Conservation (phyloP, 257 asterid genomes). For the Schizonepeta tenuifolia region DNA sequence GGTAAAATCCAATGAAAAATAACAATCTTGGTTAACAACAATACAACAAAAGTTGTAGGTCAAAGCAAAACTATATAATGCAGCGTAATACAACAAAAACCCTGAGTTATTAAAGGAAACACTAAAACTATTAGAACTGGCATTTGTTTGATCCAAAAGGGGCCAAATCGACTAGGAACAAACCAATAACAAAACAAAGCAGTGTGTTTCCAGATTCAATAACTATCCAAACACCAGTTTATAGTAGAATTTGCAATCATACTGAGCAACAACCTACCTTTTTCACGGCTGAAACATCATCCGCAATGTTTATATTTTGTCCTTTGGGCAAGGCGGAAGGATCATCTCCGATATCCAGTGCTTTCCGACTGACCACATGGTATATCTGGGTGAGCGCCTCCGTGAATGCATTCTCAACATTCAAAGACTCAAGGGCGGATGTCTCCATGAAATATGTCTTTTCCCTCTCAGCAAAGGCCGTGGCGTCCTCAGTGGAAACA, state of each 20-base stretch:
- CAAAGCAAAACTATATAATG: conserved; percentile 6
- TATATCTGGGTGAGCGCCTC: conserved; percentile 66
- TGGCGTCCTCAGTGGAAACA: conserved; percentile 63
- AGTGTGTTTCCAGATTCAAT: background rate
- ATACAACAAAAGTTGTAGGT: background rate
- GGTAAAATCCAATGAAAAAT: conserved; percentile 2
- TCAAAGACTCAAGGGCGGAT: conserved; percentile 73
- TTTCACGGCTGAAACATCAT: conserved; percentile 61
- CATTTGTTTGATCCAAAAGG: conserved; percentile 19
- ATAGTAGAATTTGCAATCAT: conserved; percentile 21
- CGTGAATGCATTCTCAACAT: conserved; percentile 70
- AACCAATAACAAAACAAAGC: background rate
- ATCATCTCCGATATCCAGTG: conserved; percentile 63
- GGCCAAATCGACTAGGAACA: background rate
- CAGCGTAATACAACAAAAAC: conserved; percentile 37
- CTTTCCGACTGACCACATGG: conserved; percentile 66
- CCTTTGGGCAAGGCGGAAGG: conserved; percentile 70
- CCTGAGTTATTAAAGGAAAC: conserved; percentile 19
- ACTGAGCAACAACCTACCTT: conserved; percentile 62
- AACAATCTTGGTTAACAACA: background rate
- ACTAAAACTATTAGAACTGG: conserved; percentile 1
- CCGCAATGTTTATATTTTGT: conserved; percentile 53
- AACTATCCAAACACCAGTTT: background rate
- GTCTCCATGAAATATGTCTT: conserved; percentile 68
- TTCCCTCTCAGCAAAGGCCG: conserved; percentile 60